Evolutionary conservation across 371 early-diverging fungal species (phyloP), one percentile per base, ranked within the genome.

Genomic region (Zychaea mexicana): DNA sequence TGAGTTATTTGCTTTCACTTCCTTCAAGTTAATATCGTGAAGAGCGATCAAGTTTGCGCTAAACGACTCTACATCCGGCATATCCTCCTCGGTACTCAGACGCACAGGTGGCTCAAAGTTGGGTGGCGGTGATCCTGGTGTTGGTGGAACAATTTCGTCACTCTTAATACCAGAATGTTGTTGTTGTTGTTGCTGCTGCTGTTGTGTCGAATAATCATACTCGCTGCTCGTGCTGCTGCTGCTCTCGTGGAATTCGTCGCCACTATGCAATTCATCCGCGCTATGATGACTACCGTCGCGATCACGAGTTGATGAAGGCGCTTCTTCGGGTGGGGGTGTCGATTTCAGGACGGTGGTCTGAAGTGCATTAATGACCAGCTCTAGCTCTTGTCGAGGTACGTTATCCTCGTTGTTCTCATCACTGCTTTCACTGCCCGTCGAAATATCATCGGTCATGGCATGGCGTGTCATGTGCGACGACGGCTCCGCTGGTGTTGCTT

Each of bases 41-140:
- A 79, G 59, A 17, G 73, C 71, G 32, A 78, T 73, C n/a, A 76
- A 54, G 36, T 79, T 79, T 53, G 78, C 82, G 57, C 70, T 77
- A 57, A 72, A 78, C 56, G 71, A 42, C 31, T 76, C 79, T 15
- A 74, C 63, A 61, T 80, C 81, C 58, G 73, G 67, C 13, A 69
- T 63, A 30, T 78, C 79, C 4, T 81, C 82, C 26, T 42, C 42
- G n/a, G 45, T 30, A 49, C 63, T 62, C 8, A 33, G 21, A n/a
- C 70, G 55, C 21, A 21, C 21, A 8, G 58, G 52, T 22, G 26
- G 54, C 58, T 60, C 62, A 55, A 45, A 52, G 38, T 33, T 36
- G 8, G 63, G 59, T 0, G 70, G 58, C n/a, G 69, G 69, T 2
- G 60, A 32, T 12, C 73, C 73, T 7, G 73, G 73, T 1, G 64